These are phyloP conservation scores for Chrysochromulina tobinii DNA, from an alignment of 78 protist species.

Conservation along the genomic window DNA sequence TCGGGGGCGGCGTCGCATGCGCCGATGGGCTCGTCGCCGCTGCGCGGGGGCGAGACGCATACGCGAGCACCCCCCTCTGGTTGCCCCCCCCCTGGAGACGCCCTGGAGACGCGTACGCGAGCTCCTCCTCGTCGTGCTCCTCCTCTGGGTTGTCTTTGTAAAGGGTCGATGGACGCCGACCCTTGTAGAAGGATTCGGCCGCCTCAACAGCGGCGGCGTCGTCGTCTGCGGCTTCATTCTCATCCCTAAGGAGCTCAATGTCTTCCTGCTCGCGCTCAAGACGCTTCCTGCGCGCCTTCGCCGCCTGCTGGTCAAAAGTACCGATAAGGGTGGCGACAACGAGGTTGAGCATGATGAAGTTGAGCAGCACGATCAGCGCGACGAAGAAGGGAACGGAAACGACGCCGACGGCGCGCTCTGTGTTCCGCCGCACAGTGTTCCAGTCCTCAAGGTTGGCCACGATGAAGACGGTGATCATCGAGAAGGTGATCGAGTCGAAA, in stretches of 20 bases:
- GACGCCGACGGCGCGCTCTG: neutral
- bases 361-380: neutral
- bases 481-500: neutral
- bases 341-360: conserved; percentile 31
- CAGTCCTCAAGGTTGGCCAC: conserved; percentile 32
- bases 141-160: no score
- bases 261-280: no score
- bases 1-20: no score
- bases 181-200: neutral
- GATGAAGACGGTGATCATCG: conserved; percentile 10
- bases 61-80: no score
- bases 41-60: no score
- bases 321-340: conserved; percentile 18
- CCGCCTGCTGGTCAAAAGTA: neutral
- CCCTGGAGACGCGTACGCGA: no score
- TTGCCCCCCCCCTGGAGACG: no score
- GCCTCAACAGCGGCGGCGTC: neutral
- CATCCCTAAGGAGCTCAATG: no score
- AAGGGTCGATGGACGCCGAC: neutral
- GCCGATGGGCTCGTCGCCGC: no score
- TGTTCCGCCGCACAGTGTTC: neutral
- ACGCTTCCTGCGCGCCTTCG: no score
- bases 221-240: neutral
- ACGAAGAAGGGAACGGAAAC: neutral
- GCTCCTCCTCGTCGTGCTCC: no score